Percentiles rank a stretch among this genome's conserved stretches.
phyloP scores from a whole-genome alignment of 495 filamentous ascomycete genomes.

The Aspergillus cristatus region DNA sequence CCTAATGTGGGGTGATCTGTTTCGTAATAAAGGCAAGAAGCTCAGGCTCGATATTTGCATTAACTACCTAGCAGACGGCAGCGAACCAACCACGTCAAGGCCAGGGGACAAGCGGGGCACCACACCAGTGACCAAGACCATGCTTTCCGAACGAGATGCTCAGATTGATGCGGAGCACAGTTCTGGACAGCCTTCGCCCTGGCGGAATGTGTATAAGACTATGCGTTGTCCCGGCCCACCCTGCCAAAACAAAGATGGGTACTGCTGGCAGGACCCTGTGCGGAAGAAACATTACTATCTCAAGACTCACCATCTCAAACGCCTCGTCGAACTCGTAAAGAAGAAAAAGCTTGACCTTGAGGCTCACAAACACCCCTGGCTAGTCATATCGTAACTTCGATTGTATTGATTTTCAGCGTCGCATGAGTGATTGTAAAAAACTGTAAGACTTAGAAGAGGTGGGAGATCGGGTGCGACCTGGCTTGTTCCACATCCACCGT shows the following conservation, averaged over 20 bases:
- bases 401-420: too few relatives aligned
- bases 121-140: slow-evolving; percentile 9
- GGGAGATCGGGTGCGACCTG: too few relatives aligned
- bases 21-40: too few relatives aligned
- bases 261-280: slow-evolving; percentile 22
- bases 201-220: slow-evolving; percentile 19
- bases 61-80: background rate
- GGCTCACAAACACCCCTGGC: too few relatives aligned
- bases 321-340: slow-evolving; percentile 16
- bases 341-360: too few relatives aligned
- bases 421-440: too few relatives aligned
- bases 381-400: too few relatives aligned
- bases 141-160: slow-evolving; percentile 15
- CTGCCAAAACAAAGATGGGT: slow-evolving; percentile 12
- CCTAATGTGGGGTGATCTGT: too few relatives aligned
- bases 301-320: slow-evolving; percentile 14
- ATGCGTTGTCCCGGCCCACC: slow-evolving; percentile 17
- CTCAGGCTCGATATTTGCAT: too few relatives aligned
- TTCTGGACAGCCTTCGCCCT: slow-evolving; percentile 14
- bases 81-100: slow-evolving; percentile 1
- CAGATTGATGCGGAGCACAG: slow-evolving; percentile 15
- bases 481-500: too few relatives aligned
- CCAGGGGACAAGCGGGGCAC: slow-evolving; percentile 15
- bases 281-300: slow-evolving; percentile 25
- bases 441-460: too few relatives aligned